Conservation (phyloP, 306 rosid genomes). For the Nissolia schottii region DNA sequence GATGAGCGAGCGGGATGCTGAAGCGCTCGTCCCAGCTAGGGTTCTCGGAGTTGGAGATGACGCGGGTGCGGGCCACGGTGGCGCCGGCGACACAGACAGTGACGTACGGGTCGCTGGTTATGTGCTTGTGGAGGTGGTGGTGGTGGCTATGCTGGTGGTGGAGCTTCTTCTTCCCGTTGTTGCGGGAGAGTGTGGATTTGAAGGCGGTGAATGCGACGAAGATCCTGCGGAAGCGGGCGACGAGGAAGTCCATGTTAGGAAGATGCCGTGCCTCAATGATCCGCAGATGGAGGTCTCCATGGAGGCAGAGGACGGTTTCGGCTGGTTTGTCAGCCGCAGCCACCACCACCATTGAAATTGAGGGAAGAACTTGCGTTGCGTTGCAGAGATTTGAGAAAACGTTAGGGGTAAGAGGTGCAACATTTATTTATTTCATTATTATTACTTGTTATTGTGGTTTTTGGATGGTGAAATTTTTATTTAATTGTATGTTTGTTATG, state of each 20-base stretch:
- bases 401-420: no score
- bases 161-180: background rate
- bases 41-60: conserved; percentile 63
- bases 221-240: conserved; percentile 64
- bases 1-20: conserved; percentile 81
- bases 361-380: no score
- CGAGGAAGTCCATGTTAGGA: conserved; percentile 89
- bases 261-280: conserved; percentile 69
- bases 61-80: conserved; percentile 89
- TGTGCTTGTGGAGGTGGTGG: conserved; percentile 38
- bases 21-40: conserved; percentile 81
- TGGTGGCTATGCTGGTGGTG: no score
- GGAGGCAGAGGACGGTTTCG: conserved; percentile 52
- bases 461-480: no score
- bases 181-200: conserved; percentile 26
- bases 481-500: no score
- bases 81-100: conserved; percentile 84
- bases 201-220: conserved; percentile 50
- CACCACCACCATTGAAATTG: no score
- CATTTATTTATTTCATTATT: no score
- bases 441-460: no score
- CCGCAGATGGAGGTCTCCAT: conserved; percentile 71
- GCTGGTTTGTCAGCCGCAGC: no score
- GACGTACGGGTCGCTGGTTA: conserved; percentile 97
- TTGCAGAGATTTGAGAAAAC: no score